Evolutionary conservation across 2,329 filamentous ascomycete genomes (phyloP), one percentile per base, ranked within the genome.

Genomic region (Ustilaginoidea virens): DNA sequence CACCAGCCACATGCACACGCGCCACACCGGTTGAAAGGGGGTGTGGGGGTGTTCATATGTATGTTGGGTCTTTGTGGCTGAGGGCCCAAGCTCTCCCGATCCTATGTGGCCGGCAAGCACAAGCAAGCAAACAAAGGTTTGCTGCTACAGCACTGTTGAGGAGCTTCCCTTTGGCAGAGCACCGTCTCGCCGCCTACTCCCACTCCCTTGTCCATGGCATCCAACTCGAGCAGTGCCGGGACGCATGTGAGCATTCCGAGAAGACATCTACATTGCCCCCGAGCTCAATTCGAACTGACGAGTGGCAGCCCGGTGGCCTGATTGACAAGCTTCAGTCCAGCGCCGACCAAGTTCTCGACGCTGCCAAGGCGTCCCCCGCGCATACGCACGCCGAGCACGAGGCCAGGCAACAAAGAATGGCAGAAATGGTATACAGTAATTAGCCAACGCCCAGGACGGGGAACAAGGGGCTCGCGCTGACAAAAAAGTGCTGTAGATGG

Each of bases 251-350:
- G 48, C 14, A 12, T 34, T 14, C n/a, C n/a, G n/a, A n/a, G n/a
- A n/a, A n/a, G n/a, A n/a, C n/a, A n/a, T n/a, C n/a, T n/a, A n/a
- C n/a, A n/a, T n/a, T n/a, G n/a, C n/a, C n/a, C n/a, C n/a, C n/a
- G n/a, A n/a, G 26, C n/a, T 8, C 12, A 5, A 15, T 16, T 22
- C 16, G n/a, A 24, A 18, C 29, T 34, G 22, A 29, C 20, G 20
- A 20, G 21, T 18, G 11, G 23, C 37, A 58, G 55, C 38, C 44
- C 31, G 40, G 46, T 35, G 51, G 53, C 33, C 44, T 49, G 31
- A 46, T 58, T 29, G 45, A 46, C 42, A 60, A 58, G 44, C 53
- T 61, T 27, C 46, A 52, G 35, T 41, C 49, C 30, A 51, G 55
- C 34, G 40, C 54, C 19, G 47, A 52, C 29, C 39, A 50, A 14